Base-by-base conservation (phyloP, 176 grass and related monocot genomes). In the Aegilops umbellulata region DNA sequence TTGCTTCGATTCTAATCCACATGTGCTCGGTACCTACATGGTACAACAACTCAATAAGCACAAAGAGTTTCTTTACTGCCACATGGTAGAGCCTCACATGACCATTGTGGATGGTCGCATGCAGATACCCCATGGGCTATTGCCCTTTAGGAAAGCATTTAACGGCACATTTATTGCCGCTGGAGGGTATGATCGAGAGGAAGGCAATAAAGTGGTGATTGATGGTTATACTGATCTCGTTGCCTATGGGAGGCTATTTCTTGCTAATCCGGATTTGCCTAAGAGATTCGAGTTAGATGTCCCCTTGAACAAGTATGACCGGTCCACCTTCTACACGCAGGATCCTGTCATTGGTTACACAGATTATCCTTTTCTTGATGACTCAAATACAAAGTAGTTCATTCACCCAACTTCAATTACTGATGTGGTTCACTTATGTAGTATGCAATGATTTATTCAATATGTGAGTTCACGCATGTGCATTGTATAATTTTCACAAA, bases 11-110 rank as follows among this genome's bases (percentile, higher is more conserved):
- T 61, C 22, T 61, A 24, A 61, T 61, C 58, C 58, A 11, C 58
- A 24, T 3, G n/a, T 7, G 58, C 58, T 61, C 2, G n/a, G 58
- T 61, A 11, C 0, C 20, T 61, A 61, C 58, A 61, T 61, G 58
- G 25, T 86, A 0, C 65, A 41, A 1, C 84, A 90, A 1, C 83
- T 90, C 0, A 90, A 86, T 14, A 82, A 19, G 13, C 64, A 86
- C 13, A 38, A 22, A 0, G 70, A 41, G 0, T 86, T 90, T 7
- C 84, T 83, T 31, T 86, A 86, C 19, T 90, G 84, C 3, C 79
- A 90, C 13, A 90, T 90, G 88, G 65, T 90, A 1, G 88, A 90
- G 25, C 88, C 88, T 0, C 1, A 79, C 1, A 86, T 86, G 88
- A 53, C n/a, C n/a, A 78, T 72, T 2, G 39, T 72, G 0, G 84